A percentile compares a stretch with the other conserved stretches of the same genome.
Evolutionary conservation across 2,329 filamentous ascomycete genomes (phyloP).

Genomic region (Aspergillus texensis): DNA sequence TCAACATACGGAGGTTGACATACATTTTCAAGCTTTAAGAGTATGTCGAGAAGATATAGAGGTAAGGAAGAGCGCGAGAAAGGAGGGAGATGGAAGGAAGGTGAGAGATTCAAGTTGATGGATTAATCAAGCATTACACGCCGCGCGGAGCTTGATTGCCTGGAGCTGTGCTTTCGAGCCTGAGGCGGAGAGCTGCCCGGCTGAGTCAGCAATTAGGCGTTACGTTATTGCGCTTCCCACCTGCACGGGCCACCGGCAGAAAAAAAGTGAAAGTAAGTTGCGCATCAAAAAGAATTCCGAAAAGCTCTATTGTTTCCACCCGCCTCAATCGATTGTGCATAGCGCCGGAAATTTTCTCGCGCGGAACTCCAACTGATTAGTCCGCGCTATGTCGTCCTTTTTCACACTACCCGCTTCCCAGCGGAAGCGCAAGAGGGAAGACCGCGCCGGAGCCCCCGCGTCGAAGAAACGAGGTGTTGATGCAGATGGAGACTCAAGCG

Average conservation of each 20-base stretch:
- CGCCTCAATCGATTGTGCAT: conserved; percentile 1
- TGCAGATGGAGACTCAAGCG: conserved; percentile 32
- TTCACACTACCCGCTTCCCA: conserved; percentile 86
- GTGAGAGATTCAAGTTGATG: conserved; percentile 22
- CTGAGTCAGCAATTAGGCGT: conserved; percentile 39
- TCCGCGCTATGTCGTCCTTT: conserved; percentile 80
- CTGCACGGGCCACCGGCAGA: conserved; percentile 37
- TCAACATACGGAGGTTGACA: background rate
- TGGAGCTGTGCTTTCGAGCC: conserved; percentile 34
- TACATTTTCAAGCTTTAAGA: background rate
- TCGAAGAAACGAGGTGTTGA: conserved; percentile 50
- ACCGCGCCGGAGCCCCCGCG: conserved; percentile 44
- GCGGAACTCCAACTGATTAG: background rate
- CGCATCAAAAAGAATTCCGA: conserved; percentile 6
- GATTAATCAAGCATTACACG: conserved; percentile 26
- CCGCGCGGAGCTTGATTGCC: conserved; percentile 47
- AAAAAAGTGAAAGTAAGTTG: conserved; percentile 35
- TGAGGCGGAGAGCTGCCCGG: conserved; percentile 34
- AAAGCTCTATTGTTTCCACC: background rate
- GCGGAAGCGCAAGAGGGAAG: conserved; percentile 83
- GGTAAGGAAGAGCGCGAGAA: background rate
- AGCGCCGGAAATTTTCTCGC: background rate
- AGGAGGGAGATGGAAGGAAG: conserved; percentile 23
- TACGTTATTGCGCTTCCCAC: conserved; percentile 31
- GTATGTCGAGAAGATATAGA: conserved; percentile 3